phyloP scores from a whole-genome alignment of 345 rosid species.

The Eucalyptus grandis region DNA sequence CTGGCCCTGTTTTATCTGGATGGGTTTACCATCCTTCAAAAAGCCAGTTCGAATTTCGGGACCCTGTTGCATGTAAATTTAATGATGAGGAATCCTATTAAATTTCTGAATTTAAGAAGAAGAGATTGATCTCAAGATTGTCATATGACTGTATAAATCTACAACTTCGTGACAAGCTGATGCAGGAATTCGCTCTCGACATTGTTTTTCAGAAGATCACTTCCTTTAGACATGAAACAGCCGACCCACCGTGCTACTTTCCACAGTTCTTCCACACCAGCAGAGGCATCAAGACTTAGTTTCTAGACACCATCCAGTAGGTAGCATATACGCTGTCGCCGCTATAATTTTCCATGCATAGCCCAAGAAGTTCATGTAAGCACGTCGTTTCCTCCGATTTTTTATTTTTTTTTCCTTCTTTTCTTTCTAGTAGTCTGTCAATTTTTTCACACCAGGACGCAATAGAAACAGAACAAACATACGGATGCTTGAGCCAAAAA shows the following conservation, averaged over 20 bases:
- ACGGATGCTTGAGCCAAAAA: not conserved
- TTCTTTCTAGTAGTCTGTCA: not conserved
- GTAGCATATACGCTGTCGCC: not conserved
- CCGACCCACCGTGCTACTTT: not conserved
- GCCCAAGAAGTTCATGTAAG: not conserved
- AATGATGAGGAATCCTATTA: not conserved
- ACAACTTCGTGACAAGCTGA: not conserved
- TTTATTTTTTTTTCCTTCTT: not conserved
- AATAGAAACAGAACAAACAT: not conserved
- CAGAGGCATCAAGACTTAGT: not conserved
- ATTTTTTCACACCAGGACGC: not conserved
- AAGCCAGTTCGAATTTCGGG: slow-evolving; percentile 85
- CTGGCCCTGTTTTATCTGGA: slow-evolving; percentile 64
- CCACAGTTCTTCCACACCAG: not conserved
- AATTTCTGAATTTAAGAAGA: not conserved
- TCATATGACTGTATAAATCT: not conserved
- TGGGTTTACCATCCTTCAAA: slow-evolving; percentile 54
- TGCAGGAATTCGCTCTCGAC: not conserved
- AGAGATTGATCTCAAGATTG: not conserved
- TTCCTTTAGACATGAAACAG: not conserved
- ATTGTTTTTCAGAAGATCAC: not conserved
- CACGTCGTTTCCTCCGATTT: not conserved
- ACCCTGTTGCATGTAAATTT: slow-evolving; percentile 27
- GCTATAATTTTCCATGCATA: not conserved
- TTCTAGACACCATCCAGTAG: not conserved